These are phyloP conservation scores for Cyclostephanos tholiformis DNA, from an alignment of 108 stramenopile genomes.

Conservation along the genomic window DNA sequence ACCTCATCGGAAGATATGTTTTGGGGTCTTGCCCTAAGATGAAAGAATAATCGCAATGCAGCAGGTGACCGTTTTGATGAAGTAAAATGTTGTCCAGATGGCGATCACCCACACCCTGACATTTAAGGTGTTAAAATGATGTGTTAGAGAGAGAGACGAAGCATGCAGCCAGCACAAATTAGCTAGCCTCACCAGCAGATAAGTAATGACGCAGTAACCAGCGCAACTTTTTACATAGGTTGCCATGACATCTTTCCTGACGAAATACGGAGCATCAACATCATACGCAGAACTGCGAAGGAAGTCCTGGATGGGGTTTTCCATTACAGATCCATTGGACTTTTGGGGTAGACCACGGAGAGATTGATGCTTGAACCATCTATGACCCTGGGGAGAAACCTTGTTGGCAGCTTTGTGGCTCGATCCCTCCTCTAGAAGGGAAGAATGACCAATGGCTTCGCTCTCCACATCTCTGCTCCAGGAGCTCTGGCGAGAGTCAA, in stretches of 20 bases:
- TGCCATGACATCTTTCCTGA: constrained; percentile 81
- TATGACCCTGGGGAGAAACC: constrained; percentile 12
- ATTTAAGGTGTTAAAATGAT: neutral
- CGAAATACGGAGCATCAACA: constrained; percentile 66
- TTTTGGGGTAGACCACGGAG: constrained; percentile 55
- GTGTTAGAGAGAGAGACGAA: neutral
- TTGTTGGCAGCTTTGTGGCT: constrained; percentile 11
- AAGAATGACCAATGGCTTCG: constrained; percentile 11
- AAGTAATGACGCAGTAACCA: constrained; percentile 98
- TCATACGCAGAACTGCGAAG: constrained; percentile 73
- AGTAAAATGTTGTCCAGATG: constrained; percentile 88
- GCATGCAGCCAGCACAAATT: neutral
- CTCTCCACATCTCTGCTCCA: constrained; percentile 22
- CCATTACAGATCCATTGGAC: constrained; percentile 33
- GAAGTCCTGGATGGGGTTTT: constrained; percentile 87
- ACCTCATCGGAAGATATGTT: constrained; percentile 79
- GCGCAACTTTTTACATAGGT: constrained; percentile 96
- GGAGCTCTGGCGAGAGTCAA: constrained; percentile 18
- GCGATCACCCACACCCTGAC: constrained; percentile 83
- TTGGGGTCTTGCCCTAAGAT: constrained; percentile 89
- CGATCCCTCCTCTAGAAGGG: constrained; percentile 8
- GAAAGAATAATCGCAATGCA: constrained; percentile 88
- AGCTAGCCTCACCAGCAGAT: constrained; percentile 66
- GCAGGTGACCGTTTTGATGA: constrained; percentile 80
- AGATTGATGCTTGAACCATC: constrained; percentile 74